Percentiles rank a stretch among this genome's conserved stretches.
Conservation (phyloP, 75 land plant genomes). For the Selaginella tamariscina region DNA sequence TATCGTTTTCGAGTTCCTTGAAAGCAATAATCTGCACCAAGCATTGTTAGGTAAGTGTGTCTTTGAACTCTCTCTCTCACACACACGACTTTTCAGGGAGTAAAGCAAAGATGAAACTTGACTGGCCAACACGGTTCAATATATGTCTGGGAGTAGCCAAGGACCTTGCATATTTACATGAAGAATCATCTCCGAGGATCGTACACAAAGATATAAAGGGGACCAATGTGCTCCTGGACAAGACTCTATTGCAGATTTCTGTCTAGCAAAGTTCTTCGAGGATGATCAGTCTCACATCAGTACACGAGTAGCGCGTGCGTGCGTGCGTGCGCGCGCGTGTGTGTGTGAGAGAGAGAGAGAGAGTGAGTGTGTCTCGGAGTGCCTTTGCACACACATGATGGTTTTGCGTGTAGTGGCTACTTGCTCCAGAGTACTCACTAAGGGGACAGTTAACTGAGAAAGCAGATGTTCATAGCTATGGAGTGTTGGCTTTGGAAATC, state of each 20-base stretch:
- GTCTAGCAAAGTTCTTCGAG: constrained; percentile 36
- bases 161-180: constrained; percentile 53
- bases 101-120: too few relatives aligned
- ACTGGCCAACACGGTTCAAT: constrained; percentile 31
- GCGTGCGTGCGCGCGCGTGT: too few relatives aligned
- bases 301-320: constrained; percentile 42
- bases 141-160: constrained; percentile 45
- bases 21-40: constrained; percentile 26
- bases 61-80: too few relatives aligned
- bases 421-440: background rate
- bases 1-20: constrained; percentile 31
- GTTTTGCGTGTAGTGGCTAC: background rate
- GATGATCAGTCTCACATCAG: constrained; percentile 40
- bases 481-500: background rate
- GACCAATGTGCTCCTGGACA: constrained; percentile 49
- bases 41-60: constrained; percentile 19
- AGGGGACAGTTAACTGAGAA: background rate
- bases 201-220: constrained; percentile 58
- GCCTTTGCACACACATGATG: too few relatives aligned
- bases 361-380: too few relatives aligned
- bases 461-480: background rate
- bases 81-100: too few relatives aligned
- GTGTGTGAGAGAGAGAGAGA: too few relatives aligned
- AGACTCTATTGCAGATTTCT: constrained; percentile 56
- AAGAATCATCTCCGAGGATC: constrained; percentile 36